phyloP scores from a whole-genome alignment of 306 rosid species.

The Rubus idaeus region DNA sequence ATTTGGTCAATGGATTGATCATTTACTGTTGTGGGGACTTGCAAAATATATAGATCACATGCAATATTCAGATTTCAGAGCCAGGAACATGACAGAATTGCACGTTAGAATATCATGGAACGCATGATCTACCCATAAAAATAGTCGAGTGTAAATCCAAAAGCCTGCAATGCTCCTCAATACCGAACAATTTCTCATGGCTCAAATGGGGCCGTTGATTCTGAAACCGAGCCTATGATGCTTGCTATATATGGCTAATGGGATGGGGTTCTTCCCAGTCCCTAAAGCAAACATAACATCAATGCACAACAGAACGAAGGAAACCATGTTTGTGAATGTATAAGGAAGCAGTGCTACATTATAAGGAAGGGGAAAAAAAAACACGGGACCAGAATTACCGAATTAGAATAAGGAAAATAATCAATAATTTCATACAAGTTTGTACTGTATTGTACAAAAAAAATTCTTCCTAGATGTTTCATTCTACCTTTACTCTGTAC shows the following conservation, averaged over 20 bases:
- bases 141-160: not conserved
- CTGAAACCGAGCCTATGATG: constrained; percentile 67
- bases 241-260: constrained; percentile 63
- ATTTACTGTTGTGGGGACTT: no score
- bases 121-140: not conserved
- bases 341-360: not conserved
- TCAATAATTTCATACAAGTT: not conserved
- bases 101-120: not conserved
- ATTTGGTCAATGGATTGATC: not conserved
- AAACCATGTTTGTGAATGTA: not conserved
- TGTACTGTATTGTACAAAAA: not conserved
- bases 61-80: not conserved
- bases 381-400: not conserved
- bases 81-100: not conserved
- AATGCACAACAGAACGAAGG: not conserved
- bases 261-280: constrained; percentile 69
- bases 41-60: no score
- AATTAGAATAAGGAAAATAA: not conserved
- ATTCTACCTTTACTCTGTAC: constrained; percentile 5
- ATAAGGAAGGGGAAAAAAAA: not conserved
- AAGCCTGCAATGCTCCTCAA: not conserved
- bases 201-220: constrained; percentile 55
- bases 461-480: constrained; percentile 3
- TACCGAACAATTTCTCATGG: constrained; percentile 31
- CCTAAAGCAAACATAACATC: not conserved